Conservation (phyloP, 345 rosid genomes). For the Populus simonii region DNA sequence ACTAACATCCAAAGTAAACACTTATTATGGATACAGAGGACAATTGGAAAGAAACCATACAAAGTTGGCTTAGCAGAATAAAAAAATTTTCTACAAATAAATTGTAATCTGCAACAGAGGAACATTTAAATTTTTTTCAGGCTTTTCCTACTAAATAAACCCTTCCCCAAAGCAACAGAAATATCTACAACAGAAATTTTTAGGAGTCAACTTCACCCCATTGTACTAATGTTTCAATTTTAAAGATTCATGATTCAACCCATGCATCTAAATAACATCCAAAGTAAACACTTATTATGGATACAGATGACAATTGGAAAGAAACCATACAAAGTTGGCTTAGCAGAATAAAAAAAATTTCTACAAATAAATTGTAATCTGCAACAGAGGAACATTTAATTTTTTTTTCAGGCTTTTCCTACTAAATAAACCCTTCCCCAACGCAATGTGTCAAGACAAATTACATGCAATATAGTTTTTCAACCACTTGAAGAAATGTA, state of each 20-base stretch:
- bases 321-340: neutral
- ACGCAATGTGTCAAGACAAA: neutral
- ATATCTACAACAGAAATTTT: constrained; percentile 47
- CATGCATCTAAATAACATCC: neutral
- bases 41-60: neutral
- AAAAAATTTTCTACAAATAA: neutral
- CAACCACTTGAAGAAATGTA: neutral
- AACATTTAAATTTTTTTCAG: neutral
- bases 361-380: neutral
- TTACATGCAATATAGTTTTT: neutral
- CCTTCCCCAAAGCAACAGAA: neutral
- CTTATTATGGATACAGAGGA: neutral
- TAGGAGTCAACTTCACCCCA: neutral
- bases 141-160: no score
- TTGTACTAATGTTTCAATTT: neutral
- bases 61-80: neutral
- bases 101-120: neutral
- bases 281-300: neutral
- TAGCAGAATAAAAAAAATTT: no score
- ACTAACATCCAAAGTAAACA: neutral
- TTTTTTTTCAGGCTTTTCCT: no score
- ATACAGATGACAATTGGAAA: neutral
- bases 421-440: no score
- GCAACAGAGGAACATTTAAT: neutral
- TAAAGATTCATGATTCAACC: neutral